phyloP scores from a whole-genome alignment of 768 basidiomycete genomes.

The Rhodocollybia butyracea region DNA sequence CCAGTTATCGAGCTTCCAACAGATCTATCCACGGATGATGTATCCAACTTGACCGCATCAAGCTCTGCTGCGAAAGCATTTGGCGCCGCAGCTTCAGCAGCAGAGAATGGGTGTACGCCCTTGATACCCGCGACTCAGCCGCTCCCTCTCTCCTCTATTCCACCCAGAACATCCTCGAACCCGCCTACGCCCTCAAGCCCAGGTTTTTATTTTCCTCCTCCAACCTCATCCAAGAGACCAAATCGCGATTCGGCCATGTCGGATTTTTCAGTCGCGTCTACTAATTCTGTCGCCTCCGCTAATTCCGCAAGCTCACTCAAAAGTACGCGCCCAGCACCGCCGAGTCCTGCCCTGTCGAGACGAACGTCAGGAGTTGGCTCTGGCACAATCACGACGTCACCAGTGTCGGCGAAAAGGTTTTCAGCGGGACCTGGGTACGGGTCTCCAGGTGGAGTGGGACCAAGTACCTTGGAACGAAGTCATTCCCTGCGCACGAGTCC shows the following conservation, averaged over 20 bases:
- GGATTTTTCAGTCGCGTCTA: background rate
- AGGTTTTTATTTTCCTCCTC: conserved; percentile 1
- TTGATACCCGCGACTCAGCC: background rate
- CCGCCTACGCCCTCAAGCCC: conserved; percentile 6
- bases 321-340: conserved; percentile 2
- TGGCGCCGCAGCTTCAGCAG: background rate
- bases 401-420: conserved; percentile 1
- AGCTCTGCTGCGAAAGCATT: background rate
- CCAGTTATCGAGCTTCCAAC: background rate
- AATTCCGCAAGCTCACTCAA: background rate
- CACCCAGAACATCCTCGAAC: background rate
- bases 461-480: background rate
- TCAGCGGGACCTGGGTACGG: too few species aligned
- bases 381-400: background rate
- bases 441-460: background rate
- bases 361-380: background rate
- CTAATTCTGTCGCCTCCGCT: background rate
- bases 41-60: background rate
- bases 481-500: background rate
- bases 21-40: background rate
- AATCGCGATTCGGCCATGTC: conserved; percentile 8
- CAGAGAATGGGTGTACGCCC: too few species aligned
- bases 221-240: background rate
- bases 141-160: background rate
- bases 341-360: conserved; percentile 2